phyloP scores from a whole-genome alignment of 345 rosid genomes.

The Geranium rotundifolium region DNA sequence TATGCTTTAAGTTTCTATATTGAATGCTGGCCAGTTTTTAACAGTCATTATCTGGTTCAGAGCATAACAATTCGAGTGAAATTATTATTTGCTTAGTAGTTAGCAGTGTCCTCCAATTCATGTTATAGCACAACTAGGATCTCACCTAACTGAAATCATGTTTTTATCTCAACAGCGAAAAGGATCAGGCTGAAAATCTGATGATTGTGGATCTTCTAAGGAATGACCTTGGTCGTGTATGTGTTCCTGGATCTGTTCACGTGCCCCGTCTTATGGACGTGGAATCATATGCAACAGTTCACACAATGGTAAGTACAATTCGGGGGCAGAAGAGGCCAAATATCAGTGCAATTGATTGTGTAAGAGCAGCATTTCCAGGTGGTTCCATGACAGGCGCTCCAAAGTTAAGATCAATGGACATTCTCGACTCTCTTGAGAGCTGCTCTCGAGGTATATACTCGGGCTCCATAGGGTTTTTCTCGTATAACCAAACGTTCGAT shows the following conservation, averaged over 20 bases:
- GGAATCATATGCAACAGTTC: slow-evolving; percentile 92
- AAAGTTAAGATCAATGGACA: slow-evolving; percentile 78
- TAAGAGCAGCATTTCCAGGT: slow-evolving; percentile 86
- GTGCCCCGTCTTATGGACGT: slow-evolving; percentile 95
- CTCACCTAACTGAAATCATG: slow-evolving; percentile 2
- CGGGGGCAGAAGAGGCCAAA: slow-evolving; percentile 51
- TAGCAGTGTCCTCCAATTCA: not conserved
- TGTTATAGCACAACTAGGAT: not conserved
- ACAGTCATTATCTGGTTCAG: not conserved
- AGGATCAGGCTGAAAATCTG: slow-evolving; percentile 94
- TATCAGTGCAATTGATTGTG: slow-evolving; percentile 55
- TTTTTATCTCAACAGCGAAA: slow-evolving; percentile 46
- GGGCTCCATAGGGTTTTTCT: slow-evolving; percentile 84
- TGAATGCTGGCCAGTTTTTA: not conserved
- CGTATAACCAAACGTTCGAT: slow-evolving; percentile 74
- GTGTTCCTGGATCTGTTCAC: slow-evolving; percentile 81
- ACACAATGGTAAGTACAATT: slow-evolving; percentile 91
- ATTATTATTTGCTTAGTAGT: not conserved
- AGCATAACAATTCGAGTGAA: not conserved
- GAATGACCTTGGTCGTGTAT: slow-evolving; percentile 89
- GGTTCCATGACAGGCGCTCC: slow-evolving; percentile 99
- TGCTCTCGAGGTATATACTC: slow-evolving; percentile 86
- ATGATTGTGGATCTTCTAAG: slow-evolving; percentile 96
- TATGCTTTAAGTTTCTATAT: not conserved
- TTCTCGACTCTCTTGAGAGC: slow-evolving; percentile 70